Evolutionary conservation across 805 yeast genomes (phyloP), one percentile per base, ranked within the genome.

Genomic region (Starmerella apicola): DNA sequence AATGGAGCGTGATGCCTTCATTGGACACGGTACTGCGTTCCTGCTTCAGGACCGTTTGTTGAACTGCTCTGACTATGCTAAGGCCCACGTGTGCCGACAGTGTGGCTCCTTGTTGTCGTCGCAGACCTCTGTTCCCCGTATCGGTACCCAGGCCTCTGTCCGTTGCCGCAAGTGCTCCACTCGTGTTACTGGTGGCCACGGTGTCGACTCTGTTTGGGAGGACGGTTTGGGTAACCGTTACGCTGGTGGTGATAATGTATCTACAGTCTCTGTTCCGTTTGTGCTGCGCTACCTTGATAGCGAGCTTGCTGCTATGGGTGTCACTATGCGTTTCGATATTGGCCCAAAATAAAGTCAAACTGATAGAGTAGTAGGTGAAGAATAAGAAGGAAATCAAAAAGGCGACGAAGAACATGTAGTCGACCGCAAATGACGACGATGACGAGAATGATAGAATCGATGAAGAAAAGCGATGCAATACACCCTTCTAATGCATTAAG

Each of bases 1-100:
- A 64, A 91, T 91, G 98, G 98, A 91, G 66, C 81, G 98, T 67
- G 98, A 91, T 72, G 98, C 98, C 2, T 69, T 91, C 54, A 85
- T 91, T 61, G 98, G 97, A 44, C 98, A 91, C 58, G 98, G 98
- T 64, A 81, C 98, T 5, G 85, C 98, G 1, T 91, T 74, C 75
- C 65, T 91, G 54, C 67, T 91, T 51, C 97, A 88, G 63, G 98
- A 91, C 61, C 78, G 98, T 64, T 68, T 91, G 57, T 70, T 91
- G 59, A 91, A 91, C 65, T 85, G 95, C 58, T 81, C 94, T 6
- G 98, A 91, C 62, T 91, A 91, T 66, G 76, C 97, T 0, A 95
- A 86, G 59, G 76, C 95, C 0, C 65, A 91, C 4, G 63, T 91
- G 36, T 91, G 98, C 65, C 82, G 91, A 53, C 71, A 77, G 35